A percentile compares a stretch with the other conserved stretches of the same genome.
Conservation (phyloP, 2,329 filamentous ascomycete species). For the Albifimbria verrucaria region DNA sequence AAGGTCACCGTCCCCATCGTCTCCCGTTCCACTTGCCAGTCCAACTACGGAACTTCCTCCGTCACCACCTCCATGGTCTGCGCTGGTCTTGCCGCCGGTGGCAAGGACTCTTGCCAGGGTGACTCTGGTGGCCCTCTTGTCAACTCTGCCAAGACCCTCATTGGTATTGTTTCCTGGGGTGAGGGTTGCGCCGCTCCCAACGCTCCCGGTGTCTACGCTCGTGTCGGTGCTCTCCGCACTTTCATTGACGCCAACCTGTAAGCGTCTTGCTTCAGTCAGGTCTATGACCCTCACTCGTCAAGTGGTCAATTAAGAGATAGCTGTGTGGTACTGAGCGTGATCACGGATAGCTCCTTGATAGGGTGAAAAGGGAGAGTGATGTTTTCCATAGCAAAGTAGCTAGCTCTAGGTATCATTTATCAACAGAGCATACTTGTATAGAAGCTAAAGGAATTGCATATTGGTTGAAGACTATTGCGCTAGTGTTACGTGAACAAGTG, state of each 20-base stretch:
- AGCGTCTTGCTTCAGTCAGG: neutral
- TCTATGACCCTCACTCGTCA: neutral
- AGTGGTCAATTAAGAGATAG: neutral
- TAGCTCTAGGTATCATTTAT: too few species aligned
- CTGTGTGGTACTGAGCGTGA: neutral
- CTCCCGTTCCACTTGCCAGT: slow-evolving; percentile 20
- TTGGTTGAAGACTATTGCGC: too few species aligned
- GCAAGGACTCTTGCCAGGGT: slow-evolving; percentile 28
- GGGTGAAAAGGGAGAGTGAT: too few species aligned
- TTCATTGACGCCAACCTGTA: slow-evolving; percentile 22
- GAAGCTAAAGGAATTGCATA: too few species aligned
- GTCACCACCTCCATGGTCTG: slow-evolving; percentile 29
- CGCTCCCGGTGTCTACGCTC: slow-evolving; percentile 24
- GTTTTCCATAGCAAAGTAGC: too few species aligned
- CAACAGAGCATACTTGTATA: too few species aligned
- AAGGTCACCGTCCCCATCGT: slow-evolving; percentile 29
- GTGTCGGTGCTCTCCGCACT: slow-evolving; percentile 19
- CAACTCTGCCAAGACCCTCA: slow-evolving; percentile 15
- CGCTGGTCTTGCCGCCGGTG: slow-evolving; percentile 22
- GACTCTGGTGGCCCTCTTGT: slow-evolving; percentile 29
- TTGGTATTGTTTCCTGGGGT: slow-evolving; percentile 29
- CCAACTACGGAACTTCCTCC: slow-evolving; percentile 16
- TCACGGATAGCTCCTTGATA: too few species aligned
- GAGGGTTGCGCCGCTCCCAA: slow-evolving; percentile 22
- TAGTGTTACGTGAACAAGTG: too few species aligned